Percentiles rank a stretch among this genome's conserved stretches.
Evolutionary conservation across 1,139 yeast species (phyloP).

Genomic region (Blastobotrys aristatus): DNA sequence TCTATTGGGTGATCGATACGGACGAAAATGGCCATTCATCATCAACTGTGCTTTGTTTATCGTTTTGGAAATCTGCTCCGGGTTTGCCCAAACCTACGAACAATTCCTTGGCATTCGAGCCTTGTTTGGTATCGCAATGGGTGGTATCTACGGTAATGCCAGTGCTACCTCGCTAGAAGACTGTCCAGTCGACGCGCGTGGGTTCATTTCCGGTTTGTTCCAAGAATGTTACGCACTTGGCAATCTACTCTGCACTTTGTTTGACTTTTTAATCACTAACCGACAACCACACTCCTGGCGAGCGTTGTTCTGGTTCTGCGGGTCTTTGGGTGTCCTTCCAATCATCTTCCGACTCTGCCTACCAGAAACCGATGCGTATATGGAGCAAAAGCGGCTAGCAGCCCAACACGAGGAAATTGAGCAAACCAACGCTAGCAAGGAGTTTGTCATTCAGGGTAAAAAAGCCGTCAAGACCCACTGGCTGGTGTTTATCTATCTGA

Average conservation of each 20-base stretch:
- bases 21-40: constrained; percentile 53
- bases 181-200: constrained; percentile 55
- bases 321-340: constrained; percentile 60
- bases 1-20: constrained; percentile 46
- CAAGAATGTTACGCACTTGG: constrained; percentile 77
- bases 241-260: constrained; percentile 56
- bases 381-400: constrained; percentile 27
- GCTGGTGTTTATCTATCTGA: constrained; percentile 44
- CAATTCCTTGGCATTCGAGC: constrained; percentile 52
- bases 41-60: constrained; percentile 42
- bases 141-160: constrained; percentile 65
- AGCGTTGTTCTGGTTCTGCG: constrained; percentile 73
- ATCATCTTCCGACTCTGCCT: constrained; percentile 49
- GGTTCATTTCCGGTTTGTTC: constrained; percentile 59
- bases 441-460: constrained; percentile 27
- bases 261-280: constrained; percentile 55
- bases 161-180: constrained; percentile 66
- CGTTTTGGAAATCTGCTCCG: constrained; percentile 49
- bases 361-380: constrained; percentile 61
- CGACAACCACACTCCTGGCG: constrained; percentile 61
- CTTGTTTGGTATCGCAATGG: constrained; percentile 59
- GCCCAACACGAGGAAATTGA: constrained; percentile 19
- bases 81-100: constrained; percentile 45
- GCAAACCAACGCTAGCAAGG: constrained; percentile 23
- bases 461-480: constrained; percentile 34